Conservation (phyloP, 202 grass and related monocot genomes). For the Brachypodium distachyon region DNA sequence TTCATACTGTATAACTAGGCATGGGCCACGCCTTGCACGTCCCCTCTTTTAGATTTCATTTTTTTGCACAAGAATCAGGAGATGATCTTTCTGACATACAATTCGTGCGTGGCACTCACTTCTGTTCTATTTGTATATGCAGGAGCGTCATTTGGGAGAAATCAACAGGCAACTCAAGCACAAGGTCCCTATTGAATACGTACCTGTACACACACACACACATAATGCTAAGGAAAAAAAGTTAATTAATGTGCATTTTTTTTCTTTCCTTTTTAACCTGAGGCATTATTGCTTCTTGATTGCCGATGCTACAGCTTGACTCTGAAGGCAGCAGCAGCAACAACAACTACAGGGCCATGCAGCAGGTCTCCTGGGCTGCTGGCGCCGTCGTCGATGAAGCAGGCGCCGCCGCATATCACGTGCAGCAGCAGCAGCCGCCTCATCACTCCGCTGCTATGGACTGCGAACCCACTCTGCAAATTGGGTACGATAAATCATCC, state of each 20-base stretch:
- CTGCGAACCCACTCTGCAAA: slow-evolving; percentile 72
- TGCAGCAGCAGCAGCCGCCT: slow-evolving; percentile 39
- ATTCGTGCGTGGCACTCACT: not conserved
- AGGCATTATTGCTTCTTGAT: not conserved
- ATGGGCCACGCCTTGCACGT: not conserved
- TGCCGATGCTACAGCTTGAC: slow-evolving; percentile 48
- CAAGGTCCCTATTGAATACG: slow-evolving; percentile 33
- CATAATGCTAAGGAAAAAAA: not conserved
- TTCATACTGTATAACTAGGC: not conserved
- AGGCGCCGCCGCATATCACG: slow-evolving; percentile 37
- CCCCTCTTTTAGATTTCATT: not conserved
- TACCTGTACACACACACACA: not conserved
- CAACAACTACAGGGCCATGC: slow-evolving; percentile 51
- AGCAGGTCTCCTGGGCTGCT: slow-evolving; percentile 50
- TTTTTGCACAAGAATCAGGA: not conserved
- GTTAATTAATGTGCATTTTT: too few species aligned
- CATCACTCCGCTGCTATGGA: slow-evolving; percentile 57
- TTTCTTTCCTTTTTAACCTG: not conserved
- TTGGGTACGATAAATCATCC: slow-evolving; percentile 41
- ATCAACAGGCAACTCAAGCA: slow-evolving; percentile 88
- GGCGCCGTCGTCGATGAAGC: slow-evolving; percentile 31
- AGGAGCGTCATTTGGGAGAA: slow-evolving; percentile 91
- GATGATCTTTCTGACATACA: not conserved
- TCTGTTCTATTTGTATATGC: not conserved
- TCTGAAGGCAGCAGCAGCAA: slow-evolving; percentile 42